Evolutionary conservation across 202 grass and related monocot species (phyloP).

Genomic region (Dendrocalamus latiflorus): DNA sequence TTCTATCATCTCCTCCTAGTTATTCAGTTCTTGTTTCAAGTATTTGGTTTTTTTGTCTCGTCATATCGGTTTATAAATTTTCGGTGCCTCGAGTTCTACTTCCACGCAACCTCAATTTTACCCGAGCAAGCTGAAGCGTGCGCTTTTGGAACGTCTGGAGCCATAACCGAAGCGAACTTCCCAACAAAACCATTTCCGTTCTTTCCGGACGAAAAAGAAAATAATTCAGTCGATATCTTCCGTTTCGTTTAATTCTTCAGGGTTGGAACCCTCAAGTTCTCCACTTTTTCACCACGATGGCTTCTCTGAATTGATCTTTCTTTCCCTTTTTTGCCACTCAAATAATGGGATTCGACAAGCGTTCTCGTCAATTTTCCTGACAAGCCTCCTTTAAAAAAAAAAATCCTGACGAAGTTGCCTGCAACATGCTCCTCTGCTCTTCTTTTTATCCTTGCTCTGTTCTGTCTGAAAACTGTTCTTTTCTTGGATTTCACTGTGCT

Average conservation of each 20-base stretch:
- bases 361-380: too few relatives aligned
- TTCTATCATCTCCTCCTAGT: too few relatives aligned
- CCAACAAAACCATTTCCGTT: background rate
- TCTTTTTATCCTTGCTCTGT: background rate
- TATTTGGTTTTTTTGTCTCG: too few relatives aligned
- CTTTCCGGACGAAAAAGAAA: background rate
- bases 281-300: background rate
- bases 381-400: too few relatives aligned
- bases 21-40: too few relatives aligned
- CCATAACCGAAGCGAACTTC: background rate
- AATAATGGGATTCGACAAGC: too few relatives aligned
- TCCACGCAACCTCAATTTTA: background rate
- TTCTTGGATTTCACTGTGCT: background rate
- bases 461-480: background rate
- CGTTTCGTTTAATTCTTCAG: background rate
- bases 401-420: too few relatives aligned
- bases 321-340: too few relatives aligned
- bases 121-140: background rate
- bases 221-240: background rate
- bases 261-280: background rate
- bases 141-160: too few relatives aligned
- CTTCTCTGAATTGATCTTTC: background rate
- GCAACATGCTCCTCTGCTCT: background rate
- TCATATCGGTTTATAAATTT: background rate
- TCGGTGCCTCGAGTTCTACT: background rate